Evolutionary conservation across 2,329 filamentous ascomycete species (phyloP), one percentile per base, ranked within the genome.

Genomic region (Aspergillus persii): DNA sequence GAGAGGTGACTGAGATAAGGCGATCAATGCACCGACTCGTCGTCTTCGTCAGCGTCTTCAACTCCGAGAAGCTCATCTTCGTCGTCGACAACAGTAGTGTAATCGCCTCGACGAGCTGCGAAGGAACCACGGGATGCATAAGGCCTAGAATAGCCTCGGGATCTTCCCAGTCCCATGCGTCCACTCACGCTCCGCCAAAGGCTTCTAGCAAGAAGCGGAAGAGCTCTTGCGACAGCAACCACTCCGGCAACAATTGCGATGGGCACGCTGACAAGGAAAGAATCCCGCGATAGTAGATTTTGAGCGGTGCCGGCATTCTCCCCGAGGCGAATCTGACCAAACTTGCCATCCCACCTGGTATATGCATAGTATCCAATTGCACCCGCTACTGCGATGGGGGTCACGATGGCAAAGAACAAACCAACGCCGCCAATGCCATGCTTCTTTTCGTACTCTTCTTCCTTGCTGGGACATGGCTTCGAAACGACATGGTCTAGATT

Each of bases 101-200:
- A 98, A 74, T 96, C 91, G n/a, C 90, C 89, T 57, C 91, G 85
- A 1, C 91, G 89, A 58, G 92, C 85, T 4, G 92, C 90, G 77
- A 99, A 99, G 61, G 91, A 94, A 69, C 91, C 90, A 60, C 96
- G 83, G 53, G 91, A 96, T 15, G 92, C 95, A 74, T 96, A 99
- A 57, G 89, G 86, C 61, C 89, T 81, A 41, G 77, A 77, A 39
- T 84, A 84, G 3, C 84, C 83, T n/a, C 74, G 65, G 18, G 75
- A 69, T n/a, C 71, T 71, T 58, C 59, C 78, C 47, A 74, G n/a
- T 29, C 78, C 77, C 63, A 83, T 79, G 63, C 84, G 79, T 0
- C 83, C 79, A 18, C 81, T 70, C 69, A 80, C 74, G 60, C 81
- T 86, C 59, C 91, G 86, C 89, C 90, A 96, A 23, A 96, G 69